Evolutionary conservation across 345 rosid species (phyloP).

Genomic region (Dipteronia dyeriana): DNA sequence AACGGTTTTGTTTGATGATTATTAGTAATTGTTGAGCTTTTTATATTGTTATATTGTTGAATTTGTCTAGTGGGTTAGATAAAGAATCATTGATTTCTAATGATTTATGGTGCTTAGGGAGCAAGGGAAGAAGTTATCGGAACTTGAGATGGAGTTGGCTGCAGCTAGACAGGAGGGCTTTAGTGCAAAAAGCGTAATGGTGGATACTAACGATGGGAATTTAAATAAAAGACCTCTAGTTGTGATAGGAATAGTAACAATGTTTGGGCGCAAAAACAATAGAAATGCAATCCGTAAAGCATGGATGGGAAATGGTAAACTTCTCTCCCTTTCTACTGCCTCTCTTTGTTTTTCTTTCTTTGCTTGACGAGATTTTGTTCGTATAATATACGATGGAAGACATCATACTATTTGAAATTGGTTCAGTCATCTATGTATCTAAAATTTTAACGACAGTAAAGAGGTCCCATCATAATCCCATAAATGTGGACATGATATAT

Average conservation of each 20-base stretch:
- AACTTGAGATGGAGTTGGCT: conserved; percentile 68
- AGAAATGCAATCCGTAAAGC: conserved; percentile 89
- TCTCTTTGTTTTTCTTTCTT: neutral
- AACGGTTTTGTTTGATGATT: neutral
- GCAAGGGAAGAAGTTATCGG: conserved; percentile 73
- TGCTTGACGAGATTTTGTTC: conserved; percentile 11
- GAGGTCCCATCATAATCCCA: too few relatives aligned
- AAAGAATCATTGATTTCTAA: neutral
- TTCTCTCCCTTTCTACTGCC: conserved; percentile 11
- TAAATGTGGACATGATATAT: neutral
- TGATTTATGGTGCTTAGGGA: conserved; percentile 53
- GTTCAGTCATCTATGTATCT: neutral
- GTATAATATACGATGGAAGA: neutral
- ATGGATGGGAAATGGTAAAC: conserved; percentile 84
- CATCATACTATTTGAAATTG: neutral
- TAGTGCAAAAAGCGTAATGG: conserved; percentile 34
- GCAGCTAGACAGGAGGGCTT: conserved; percentile 71
- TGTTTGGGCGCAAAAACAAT: conserved; percentile 70
- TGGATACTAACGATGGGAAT: conserved; percentile 32
- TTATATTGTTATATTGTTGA: neutral
- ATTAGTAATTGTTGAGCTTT: neutral
- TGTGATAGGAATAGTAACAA: conserved; percentile 73
- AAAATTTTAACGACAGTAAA: too few relatives aligned
- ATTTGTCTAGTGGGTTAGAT: neutral
- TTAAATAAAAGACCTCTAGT: conserved; percentile 62